Evolutionary conservation across 306 rosid genomes (phyloP), one percentile per base, ranked within the genome.

Genomic region (Luffa acutangula): DNA sequence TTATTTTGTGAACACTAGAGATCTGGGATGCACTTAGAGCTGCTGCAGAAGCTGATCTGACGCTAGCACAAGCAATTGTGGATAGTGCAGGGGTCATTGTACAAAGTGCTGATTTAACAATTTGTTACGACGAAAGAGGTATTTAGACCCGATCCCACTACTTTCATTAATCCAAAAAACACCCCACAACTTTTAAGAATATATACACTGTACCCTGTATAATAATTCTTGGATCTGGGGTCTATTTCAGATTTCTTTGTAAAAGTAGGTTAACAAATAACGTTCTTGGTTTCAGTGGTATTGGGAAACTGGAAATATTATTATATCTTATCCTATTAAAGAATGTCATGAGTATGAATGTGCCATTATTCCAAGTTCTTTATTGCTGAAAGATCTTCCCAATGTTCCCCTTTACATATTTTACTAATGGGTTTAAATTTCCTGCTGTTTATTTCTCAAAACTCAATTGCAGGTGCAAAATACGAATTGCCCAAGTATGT

Each of bases 11-110:
- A 77, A 80, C 70, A 48, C 66, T 76, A 95, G 99, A 95, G 89
- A 95, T 95, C 80, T 95, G 99, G 99, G 99, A 95, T 81, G 99
- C 99, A 58, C 97, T 95, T 77, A 84, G 94, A 82, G 99, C 97
- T 82, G 99, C 97, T 66, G 97, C 96, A 20, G 99, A 91, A 84
- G 99, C 97, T 85, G 99, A 95, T 76, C 72, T 90, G 75, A 67
- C 83, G 77, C 92, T 95, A 56, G 96, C 97, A 63, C 99, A 95
- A 84, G 97, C 96, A 45, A 95, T 95, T 79, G 97, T 95, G 76
- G 99, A 95, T 78, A 91, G 97, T 87, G 99, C 97, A 36, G 99
- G 99, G 43, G 92, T 95, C 81, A 95, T 95, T 84, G 88, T 93
- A 78, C 99, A 91, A 82, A 95, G 88, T 90, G 88, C 93, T 62